Evolutionary conservation across 257 asterid genomes (phyloP).

Genomic region (Salvia hispanica): DNA sequence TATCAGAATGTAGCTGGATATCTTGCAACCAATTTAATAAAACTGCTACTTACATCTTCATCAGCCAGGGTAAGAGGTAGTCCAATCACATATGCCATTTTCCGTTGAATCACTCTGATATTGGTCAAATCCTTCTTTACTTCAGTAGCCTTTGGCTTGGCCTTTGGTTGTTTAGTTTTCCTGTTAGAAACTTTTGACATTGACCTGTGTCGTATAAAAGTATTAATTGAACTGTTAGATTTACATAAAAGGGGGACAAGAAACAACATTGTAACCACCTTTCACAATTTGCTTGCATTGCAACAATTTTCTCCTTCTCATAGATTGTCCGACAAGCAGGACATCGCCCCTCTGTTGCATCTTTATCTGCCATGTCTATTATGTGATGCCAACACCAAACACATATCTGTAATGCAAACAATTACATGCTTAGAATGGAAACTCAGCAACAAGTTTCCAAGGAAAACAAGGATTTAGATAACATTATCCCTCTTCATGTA

Average conservation of each 20-base stretch:
- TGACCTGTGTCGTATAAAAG: constrained; percentile 44
- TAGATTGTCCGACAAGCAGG: constrained; percentile 88
- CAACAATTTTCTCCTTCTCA: constrained; percentile 86
- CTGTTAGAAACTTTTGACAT: constrained; percentile 52
- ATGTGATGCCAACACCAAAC: constrained; percentile 99
- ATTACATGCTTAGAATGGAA: constrained; percentile 23
- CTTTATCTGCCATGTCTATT: constrained; percentile 95
- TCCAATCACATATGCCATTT: constrained; percentile 92
- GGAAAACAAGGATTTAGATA: constrained; percentile 17
- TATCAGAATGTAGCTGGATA: constrained; percentile 1
- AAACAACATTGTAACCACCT: constrained; percentile 46
- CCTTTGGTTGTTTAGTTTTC: constrained; percentile 74
- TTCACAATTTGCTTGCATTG: constrained; percentile 72
- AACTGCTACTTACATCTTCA: constrained; percentile 69
- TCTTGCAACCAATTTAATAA: constrained; percentile 12
- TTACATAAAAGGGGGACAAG: constrained; percentile 12
- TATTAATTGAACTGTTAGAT: constrained; percentile 28
- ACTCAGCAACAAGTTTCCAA: constrained; percentile 13
- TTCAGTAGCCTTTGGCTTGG: constrained; percentile 76
- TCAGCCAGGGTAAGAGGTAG: constrained; percentile 88
- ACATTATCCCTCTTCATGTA: constrained; percentile 15
- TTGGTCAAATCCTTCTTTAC: constrained; percentile 79
- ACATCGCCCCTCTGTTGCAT: constrained; percentile 82
- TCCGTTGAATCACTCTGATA: constrained; percentile 92
- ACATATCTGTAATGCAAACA: constrained; percentile 60